Evolutionary conservation across 495 filamentous ascomycete genomes (phyloP), one percentile per base, ranked within the genome.

Genomic region (Zalerion maritima): DNA sequence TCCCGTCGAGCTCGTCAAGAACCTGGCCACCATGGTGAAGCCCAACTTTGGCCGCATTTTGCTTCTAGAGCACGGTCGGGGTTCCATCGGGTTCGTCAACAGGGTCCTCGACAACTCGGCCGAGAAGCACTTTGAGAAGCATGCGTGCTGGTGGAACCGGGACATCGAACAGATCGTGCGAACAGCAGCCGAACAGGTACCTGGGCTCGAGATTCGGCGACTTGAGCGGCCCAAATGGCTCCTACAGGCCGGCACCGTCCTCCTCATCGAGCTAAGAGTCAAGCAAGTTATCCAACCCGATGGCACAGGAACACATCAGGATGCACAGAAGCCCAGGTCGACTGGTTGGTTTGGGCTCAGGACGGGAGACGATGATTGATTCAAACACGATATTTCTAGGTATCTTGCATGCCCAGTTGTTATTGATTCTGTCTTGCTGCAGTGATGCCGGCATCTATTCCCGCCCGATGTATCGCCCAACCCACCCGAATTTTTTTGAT

Each of bases 131-230:
- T 86, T 85, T 24, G 64, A 73, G 35, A 65, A 70, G 28, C 83
- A 84, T 64, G 89, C 91, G 6, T 97, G 89, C 58, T 96, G 86
- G 86, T 92, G 81, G 75, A 97, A 97, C 54, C 62, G 83, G 29
- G 89, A 97, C 62, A 77, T 97, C 31, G 80, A 76, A 33, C 54
- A 52, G 32, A 70, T 96, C 47, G 72, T 94, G 21, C 53, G 37
- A 18, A 52, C 51, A 19, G 58, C 59, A 4, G 48, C 41, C 15
- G 21, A 35, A 31, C 32, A 64, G 38, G 70, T 85, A 37, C 85
- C 79, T 35, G 87, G 83, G 13, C 54, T 97, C 44, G 79, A 85
- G 57, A 59, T 97, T 25, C 60, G 80, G 14, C 56, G 55, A 31
- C 54, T 91, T 14, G 60, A 73, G 44, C 66, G 73, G 44, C 71